A percentile compares a stretch with the other conserved stretches of the same genome.
These are phyloP conservation scores for Argentina anserina DNA, from an alignment of 306 rosid species.

Conservation along the genomic window DNA sequence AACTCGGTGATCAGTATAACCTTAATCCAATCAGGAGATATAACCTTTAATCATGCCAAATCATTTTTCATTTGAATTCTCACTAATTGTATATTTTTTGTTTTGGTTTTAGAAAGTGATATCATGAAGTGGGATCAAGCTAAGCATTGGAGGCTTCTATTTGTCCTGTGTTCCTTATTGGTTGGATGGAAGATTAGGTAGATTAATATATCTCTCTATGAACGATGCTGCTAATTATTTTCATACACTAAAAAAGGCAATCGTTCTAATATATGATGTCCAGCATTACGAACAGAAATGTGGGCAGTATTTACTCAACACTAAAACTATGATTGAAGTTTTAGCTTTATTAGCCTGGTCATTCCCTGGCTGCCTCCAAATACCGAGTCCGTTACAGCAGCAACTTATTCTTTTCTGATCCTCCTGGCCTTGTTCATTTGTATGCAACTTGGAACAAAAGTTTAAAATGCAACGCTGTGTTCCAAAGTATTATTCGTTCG, in stretches of 20 bases:
- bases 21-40: background rate
- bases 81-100: background rate
- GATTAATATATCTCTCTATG: background rate
- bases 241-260: background rate
- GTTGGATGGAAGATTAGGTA: constrained; percentile 24
- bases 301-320: background rate
- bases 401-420: background rate
- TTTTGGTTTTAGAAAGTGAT: constrained; percentile 21
- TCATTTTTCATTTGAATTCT: constrained; percentile 33
- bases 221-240: background rate
- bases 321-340: background rate
- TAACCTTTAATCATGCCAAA: background rate
- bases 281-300: background rate
- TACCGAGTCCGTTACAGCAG: background rate
- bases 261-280: background rate
- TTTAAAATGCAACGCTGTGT: background rate
- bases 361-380: background rate
- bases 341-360: background rate
- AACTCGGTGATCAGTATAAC: constrained; percentile 27
- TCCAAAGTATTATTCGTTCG: no score
- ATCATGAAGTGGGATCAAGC: constrained; percentile 36
- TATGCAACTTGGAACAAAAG: background rate
- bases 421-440: background rate
- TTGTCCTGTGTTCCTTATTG: constrained; percentile 14
- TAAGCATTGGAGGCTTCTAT: constrained; percentile 16